Conservation (phyloP, 2,329 filamentous ascomycete species). For the Aspergillus sp. region DNA sequence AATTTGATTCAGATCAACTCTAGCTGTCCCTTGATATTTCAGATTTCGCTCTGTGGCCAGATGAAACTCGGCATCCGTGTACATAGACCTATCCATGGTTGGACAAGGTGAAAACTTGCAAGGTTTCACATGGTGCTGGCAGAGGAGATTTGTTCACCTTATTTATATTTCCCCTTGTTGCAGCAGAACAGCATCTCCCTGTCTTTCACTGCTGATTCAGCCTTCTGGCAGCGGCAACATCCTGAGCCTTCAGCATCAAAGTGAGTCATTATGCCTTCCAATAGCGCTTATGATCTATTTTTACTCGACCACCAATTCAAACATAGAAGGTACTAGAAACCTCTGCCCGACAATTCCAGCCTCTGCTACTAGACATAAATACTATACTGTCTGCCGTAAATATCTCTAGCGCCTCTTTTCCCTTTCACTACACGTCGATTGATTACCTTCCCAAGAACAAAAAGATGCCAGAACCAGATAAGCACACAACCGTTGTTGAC, state of each 20-base stretch:
- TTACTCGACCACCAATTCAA: background rate
- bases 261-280: background rate
- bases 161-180: too few species aligned
- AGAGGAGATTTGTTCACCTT: too few species aligned
- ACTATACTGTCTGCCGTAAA: background rate
- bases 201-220: background rate
- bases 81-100: constrained; percentile 2
- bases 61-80: constrained; percentile 6
- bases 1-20: constrained; percentile 12
- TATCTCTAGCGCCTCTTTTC: background rate
- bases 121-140: too few species aligned
- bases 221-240: background rate
- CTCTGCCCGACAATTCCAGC: background rate
- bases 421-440: background rate
- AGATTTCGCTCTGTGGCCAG: constrained; percentile 9
- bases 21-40: constrained; percentile 15
- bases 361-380: background rate
- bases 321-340: background rate
- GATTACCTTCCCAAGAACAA: background rate
- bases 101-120: too few species aligned
- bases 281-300: background rate
- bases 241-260: background rate
- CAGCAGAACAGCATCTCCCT: too few species aligned
- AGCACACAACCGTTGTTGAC: constrained; percentile 3
- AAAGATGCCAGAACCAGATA: constrained; percentile 19